Conservation (phyloP, 345 rosid species). For the Syzygium aqueum region DNA sequence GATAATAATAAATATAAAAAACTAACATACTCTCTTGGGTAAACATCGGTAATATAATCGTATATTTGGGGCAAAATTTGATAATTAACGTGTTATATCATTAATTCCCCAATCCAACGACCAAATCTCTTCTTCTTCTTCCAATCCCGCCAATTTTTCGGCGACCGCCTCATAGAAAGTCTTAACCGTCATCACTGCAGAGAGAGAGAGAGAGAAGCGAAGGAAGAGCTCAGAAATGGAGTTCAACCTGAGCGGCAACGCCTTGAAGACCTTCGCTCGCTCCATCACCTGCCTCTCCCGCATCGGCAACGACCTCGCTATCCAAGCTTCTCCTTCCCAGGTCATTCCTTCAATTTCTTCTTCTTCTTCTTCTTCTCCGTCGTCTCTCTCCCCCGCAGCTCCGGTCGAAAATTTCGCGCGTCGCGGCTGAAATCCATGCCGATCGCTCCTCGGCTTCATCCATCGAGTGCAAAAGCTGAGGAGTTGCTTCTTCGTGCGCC, state of each 20-base stretch:
- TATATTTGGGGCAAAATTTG: no score
- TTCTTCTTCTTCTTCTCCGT: neutral
- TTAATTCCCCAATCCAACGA: no score
- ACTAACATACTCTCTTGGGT: no score
- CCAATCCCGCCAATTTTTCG: neutral
- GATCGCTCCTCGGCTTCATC: neutral
- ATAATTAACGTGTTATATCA: no score
- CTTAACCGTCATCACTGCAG: no score
- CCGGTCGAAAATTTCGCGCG: neutral
- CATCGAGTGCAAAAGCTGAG: neutral
- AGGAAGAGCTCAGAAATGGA: conserved; percentile 29
- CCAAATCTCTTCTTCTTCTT: neutral
- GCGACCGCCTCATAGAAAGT: no score
- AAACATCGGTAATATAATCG: no score
- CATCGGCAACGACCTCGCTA: conserved; percentile 79
- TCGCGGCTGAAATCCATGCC: neutral
- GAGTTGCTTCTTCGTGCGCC: neutral
- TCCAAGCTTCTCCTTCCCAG: conserved; percentile 67
- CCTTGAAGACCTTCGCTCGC: conserved; percentile 69
- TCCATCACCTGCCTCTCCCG: conserved; percentile 74
- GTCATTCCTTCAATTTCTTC: conserved; percentile 7
- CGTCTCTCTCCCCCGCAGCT: neutral
- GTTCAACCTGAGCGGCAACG: conserved; percentile 63
- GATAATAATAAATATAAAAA: no score
- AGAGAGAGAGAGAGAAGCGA: neutral